Conservation (phyloP, 228 moss, liverwort and hornwort species). For the Sphagnum fallax region DNA sequence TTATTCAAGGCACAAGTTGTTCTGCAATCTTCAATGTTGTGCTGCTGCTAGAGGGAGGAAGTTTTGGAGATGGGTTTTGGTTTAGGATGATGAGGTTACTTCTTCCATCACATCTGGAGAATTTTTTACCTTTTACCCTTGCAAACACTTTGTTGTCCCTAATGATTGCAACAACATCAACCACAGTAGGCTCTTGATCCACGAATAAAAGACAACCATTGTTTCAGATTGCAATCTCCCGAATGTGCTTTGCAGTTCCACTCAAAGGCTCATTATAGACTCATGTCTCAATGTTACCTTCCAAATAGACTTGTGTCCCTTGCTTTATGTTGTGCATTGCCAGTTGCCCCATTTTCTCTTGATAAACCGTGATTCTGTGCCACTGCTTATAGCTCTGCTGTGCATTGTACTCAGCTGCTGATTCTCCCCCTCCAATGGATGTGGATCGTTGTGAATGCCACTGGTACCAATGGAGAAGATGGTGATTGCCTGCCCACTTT, state of each 20-base stretch:
- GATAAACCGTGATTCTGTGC: constrained; percentile 91
- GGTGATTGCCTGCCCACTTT: constrained; percentile 82
- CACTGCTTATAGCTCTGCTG: constrained; percentile 74
- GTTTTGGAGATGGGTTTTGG: too few species aligned
- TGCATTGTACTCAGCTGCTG: constrained; percentile 69
- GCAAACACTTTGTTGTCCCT: too few species aligned
- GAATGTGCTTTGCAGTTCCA: constrained; percentile 67
- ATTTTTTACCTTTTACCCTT: too few species aligned
- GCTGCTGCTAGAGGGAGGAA: too few species aligned
- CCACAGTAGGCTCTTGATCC: too few species aligned
- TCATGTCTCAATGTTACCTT: constrained; percentile 83
- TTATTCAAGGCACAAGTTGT: too few species aligned
- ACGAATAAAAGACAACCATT: constrained; percentile 28
- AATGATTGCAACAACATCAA: too few species aligned
- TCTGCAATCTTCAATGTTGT: too few species aligned
- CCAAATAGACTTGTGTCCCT: constrained; percentile 80
- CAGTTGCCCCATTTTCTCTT: constrained; percentile 63
- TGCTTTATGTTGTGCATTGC: constrained; percentile 69
- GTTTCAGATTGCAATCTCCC: constrained; percentile 69
- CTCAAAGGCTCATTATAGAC: constrained; percentile 69
- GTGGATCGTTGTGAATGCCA: constrained; percentile 81
- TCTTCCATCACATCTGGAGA: too few species aligned
- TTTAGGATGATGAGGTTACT: too few species aligned
- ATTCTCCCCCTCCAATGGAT: constrained; percentile 86
- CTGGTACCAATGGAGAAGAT: constrained; percentile 91